Conservation (phyloP, 2,329 filamentous ascomycete species). For the Scytalidium lignicola region DNA sequence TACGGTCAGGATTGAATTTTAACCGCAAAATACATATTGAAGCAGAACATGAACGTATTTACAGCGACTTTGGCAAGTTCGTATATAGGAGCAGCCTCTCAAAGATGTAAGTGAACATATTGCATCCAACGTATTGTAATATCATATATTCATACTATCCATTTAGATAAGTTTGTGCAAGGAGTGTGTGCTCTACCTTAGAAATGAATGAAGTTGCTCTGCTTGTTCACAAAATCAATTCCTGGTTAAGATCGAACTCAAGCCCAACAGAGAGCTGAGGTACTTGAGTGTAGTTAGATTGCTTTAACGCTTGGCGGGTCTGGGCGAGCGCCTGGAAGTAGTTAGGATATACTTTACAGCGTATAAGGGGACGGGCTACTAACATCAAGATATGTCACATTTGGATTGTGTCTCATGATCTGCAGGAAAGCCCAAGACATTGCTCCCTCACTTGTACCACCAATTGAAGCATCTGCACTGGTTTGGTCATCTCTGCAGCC, state of each 20-base stretch:
- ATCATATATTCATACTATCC: no score
- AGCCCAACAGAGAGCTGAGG: slow-evolving; percentile 25
- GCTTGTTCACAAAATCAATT: slow-evolving; percentile 3
- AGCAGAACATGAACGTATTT: no score
- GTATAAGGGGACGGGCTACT: slow-evolving; percentile 8
- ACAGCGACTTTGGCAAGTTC: no score
- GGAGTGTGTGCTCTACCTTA: no score
- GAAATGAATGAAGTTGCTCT: no score
- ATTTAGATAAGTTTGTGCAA: no score
- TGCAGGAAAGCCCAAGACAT: slow-evolving; percentile 36
- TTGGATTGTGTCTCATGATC: slow-evolving; percentile 26
- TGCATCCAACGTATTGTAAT: no score
- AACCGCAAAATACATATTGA: no score
- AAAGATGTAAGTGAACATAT: no score
- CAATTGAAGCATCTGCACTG: slow-evolving; percentile 34
- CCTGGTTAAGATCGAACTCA: slow-evolving; percentile 10
- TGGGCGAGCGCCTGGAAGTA: background rate
- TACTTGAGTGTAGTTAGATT: slow-evolving; percentile 26
- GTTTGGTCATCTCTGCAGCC: slow-evolving; percentile 36
- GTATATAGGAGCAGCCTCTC: no score
- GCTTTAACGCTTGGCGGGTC: slow-evolving; percentile 11
- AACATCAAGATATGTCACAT: slow-evolving; percentile 30
- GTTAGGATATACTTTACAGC: background rate
- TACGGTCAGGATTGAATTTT: no score
- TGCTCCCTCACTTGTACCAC: slow-evolving; percentile 28